Evolutionary conservation across 371 early-diverging fungal species (phyloP).

Genomic region (Mortierella sp.): DNA sequence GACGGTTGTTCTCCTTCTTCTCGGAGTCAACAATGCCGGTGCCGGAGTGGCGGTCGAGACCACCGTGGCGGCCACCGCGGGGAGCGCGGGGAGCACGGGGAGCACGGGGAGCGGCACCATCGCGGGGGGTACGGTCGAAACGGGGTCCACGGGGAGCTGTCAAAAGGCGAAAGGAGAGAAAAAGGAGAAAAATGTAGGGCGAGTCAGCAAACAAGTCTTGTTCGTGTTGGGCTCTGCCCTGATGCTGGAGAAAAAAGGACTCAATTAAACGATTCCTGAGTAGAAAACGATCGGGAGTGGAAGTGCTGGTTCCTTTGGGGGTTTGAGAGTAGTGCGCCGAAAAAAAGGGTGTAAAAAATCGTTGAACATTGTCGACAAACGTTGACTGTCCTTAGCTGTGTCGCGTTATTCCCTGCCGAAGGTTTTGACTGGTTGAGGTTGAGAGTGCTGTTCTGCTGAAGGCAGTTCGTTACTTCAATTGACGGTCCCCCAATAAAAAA

Average conservation of each 20-base stretch:
- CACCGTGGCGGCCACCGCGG: constrained; percentile 67
- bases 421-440: not conserved
- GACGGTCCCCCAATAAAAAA: not conserved
- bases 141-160: constrained; percentile 48
- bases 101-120: constrained; percentile 37
- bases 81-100: constrained; percentile 60
- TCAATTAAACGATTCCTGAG: not conserved
- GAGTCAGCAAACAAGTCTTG: not conserved
- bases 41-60: constrained; percentile 87
- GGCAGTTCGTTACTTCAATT: not conserved
- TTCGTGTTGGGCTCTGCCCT: not conserved
- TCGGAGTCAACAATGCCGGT: constrained; percentile 81
- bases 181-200: not conserved
- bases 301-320: no score
- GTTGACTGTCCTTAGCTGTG: no score
- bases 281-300: no score
- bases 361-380: no score
- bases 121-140: constrained; percentile 42
- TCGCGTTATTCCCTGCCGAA: not conserved
- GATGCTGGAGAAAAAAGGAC: not conserved
- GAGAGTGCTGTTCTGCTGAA: no score
- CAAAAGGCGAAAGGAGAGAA: not conserved
- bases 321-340: no score
- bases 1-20: constrained; percentile 89
- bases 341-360: no score